phyloP scores from a whole-genome alignment of 23 red algal genomes.

The Pyropia yezoensis region DNA sequence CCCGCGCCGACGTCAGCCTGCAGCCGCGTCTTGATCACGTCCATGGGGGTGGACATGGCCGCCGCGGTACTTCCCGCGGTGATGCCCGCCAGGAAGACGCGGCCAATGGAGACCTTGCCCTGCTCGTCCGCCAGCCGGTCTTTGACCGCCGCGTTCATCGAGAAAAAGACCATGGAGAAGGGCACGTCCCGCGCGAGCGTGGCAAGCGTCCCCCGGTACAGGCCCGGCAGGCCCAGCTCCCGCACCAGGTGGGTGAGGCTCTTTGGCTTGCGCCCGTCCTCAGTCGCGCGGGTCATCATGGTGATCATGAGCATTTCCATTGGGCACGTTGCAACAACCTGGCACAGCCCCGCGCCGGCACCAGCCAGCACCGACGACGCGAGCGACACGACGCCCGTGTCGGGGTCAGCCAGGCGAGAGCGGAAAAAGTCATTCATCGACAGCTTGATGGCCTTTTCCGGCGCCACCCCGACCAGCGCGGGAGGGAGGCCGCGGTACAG shows the following conservation, averaged over 20 bases:
- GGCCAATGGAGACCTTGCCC: constrained; percentile 24
- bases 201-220: constrained; percentile 64
- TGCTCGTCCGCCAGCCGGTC: constrained; percentile 11
- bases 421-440: constrained; percentile 84
- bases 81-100: constrained; percentile 74
- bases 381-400: constrained; percentile 35
- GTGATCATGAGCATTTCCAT: constrained; percentile 99
- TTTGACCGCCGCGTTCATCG: constrained; percentile 50
- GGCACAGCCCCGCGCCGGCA: constrained; percentile 75
- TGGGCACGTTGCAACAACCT: constrained; percentile 88
- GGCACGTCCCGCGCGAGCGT: constrained; percentile 84
- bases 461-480: constrained; percentile 61
- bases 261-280: constrained; percentile 6
- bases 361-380: constrained; percentile 56
- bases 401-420: constrained; percentile 28
- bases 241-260: constrained; percentile 13
- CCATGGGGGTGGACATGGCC: constrained; percentile 63
- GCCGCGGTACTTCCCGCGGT: constrained; percentile 57
- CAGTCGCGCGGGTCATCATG: constrained; percentile 47
- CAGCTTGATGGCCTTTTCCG: constrained; percentile 96
- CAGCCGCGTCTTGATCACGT: constrained; percentile 88
- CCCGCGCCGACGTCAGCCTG: constrained; percentile 19
- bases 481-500: constrained; percentile 62
- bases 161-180: constrained; percentile 90
- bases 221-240: constrained; percentile 59